Evolutionary conservation across 371 early-diverging fungal species (phyloP), one percentile per base, ranked within the genome.

Genomic region (Apophysomyces trapeziformis): DNA sequence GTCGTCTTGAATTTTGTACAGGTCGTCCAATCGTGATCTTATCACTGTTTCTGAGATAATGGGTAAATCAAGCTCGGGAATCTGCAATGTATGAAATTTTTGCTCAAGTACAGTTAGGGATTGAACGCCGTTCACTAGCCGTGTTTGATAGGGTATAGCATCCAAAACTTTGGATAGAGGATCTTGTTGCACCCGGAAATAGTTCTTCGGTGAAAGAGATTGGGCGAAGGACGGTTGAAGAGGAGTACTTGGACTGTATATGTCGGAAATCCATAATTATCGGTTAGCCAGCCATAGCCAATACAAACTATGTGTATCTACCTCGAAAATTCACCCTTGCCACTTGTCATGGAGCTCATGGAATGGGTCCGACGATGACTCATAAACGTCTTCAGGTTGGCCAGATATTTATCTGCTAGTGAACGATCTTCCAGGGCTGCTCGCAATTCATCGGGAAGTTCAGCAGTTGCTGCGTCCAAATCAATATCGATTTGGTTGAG

Each of bases 11-110:
- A 72, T 68, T 45, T 63, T 72, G 46, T 68, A 84, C 37, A 93
- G 75, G 59, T 83, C 85, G n/a, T 80, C 80, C 2, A 93, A 80
- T 1, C 85, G 80, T n/a, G 87, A 75, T 43, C 77, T 82, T 68
- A 91, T 85, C 0, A 85, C 69, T 38, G 84, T 77, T 60, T 90
- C 89, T 7, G 89, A 85, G 39, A 85, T 81, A 60, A 78, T 80
- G 18, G 87, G 85, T 41, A 93, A 77, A 56, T 88, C 89, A 26
- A 89, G 68, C 70, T 90, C 91, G 58, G 87, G 88, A 57, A 90
- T 88, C 44, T 77, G 78, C 37, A 86, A 75, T 18, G 81, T 79
- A 69, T 86, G 76, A 68, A 86, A 87, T 65, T 82, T 79, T 68
- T 84, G 84, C 62, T 89, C 88, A 11, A 89, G 74, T 16, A 74